A percentile compares a stretch with the other conserved stretches of the same genome.
phyloP scores from a whole-genome alignment of 805 yeast genomes.

The Cyberlindnera xishuangbannaensis region DNA sequence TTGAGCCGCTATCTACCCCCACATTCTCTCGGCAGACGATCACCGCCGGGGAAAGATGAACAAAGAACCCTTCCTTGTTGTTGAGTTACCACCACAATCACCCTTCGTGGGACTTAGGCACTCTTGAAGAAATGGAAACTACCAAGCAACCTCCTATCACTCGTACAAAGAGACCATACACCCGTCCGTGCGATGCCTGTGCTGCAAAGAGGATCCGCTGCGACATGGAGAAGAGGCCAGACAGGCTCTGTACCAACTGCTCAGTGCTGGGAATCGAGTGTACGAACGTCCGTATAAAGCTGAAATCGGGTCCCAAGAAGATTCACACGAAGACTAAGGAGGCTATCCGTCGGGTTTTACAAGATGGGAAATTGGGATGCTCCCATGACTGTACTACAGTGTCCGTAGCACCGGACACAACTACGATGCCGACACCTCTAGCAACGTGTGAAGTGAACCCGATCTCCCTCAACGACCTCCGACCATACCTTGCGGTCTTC shows the following conservation, averaged over 20 bases:
- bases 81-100: too few species aligned
- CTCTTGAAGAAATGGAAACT: too few species aligned
- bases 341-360: conserved; percentile 9
- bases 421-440: background rate
- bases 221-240: conserved; percentile 10
- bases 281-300: conserved; percentile 17
- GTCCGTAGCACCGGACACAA: background rate
- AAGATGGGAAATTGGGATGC: background rate
- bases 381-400: background rate
- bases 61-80: too few species aligned
- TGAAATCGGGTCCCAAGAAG: conserved; percentile 22
- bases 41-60: too few species aligned
- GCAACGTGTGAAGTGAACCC: conserved; percentile 12
- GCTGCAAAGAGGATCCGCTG: conserved; percentile 22
- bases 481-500: conserved; percentile 18
- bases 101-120: too few species aligned
- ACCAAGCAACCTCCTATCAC: too few species aligned
- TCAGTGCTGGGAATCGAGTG: conserved; percentile 13
- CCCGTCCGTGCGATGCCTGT: conserved; percentile 23
- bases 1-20: too few species aligned
- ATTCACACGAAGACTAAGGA: conserved; percentile 21
- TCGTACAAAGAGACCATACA: conserved; percentile 8
- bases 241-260: conserved; percentile 18
- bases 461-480: conserved; percentile 5
- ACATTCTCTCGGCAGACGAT: too few species aligned